Percentiles rank a stretch among this genome's conserved stretches.
Evolutionary conservation across 2,329 filamentous ascomycete species (phyloP).

Genomic region (Phoma sp.): DNA sequence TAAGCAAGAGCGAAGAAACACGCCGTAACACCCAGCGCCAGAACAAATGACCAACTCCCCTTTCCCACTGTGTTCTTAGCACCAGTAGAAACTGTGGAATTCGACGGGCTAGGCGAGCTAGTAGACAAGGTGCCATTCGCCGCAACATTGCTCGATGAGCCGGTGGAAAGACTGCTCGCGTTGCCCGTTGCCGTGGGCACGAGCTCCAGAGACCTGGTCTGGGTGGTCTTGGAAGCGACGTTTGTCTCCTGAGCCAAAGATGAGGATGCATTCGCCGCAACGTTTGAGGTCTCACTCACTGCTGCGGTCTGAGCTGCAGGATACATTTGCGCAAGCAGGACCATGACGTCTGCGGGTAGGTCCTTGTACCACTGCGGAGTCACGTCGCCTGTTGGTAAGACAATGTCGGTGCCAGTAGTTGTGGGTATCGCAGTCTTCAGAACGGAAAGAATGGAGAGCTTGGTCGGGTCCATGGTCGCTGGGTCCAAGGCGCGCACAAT

Average conservation of each 20-base stretch:
- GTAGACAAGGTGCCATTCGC: background rate
- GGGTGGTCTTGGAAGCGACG: background rate
- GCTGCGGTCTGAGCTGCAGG: background rate
- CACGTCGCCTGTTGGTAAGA: conserved; percentile 3
- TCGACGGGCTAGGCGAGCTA: background rate
- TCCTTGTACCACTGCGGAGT: conserved; percentile 16
- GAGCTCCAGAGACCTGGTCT: background rate
- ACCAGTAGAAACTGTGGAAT: conserved; percentile 2
- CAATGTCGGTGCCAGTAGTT: conserved; percentile 1
- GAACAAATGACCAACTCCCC: background rate
- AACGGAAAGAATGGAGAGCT: conserved; percentile 16
- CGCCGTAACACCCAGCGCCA: conserved; percentile 2
- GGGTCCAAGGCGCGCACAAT: conserved; percentile 11
- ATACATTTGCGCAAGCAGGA: conserved; percentile 17
- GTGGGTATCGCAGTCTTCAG: conserved; percentile 15
- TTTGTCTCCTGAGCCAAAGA: background rate
- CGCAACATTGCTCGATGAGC: background rate
- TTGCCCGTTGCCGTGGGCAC: background rate
- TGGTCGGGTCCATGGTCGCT: conserved; percentile 13
- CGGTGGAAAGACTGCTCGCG: background rate
- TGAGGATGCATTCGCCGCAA: background rate
- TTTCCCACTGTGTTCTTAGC: conserved; percentile 1
- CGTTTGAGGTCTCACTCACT: background rate
- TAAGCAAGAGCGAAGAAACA: conserved; percentile 7
- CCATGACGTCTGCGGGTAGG: conserved; percentile 14